Conservation (phyloP, 1,284 basidiomycete species). For the Mycena citricolor region DNA sequence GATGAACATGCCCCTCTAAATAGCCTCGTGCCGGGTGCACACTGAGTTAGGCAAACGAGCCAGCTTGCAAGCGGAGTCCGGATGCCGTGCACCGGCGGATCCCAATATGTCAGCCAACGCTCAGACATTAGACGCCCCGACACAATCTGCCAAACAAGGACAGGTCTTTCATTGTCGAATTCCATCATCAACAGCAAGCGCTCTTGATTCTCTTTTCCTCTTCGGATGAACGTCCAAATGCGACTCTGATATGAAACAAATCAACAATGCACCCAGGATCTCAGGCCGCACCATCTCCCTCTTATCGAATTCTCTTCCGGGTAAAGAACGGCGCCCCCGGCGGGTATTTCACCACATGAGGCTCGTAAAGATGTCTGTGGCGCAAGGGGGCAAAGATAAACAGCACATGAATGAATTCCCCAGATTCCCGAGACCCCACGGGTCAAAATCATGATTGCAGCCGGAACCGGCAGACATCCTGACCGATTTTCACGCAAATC, state of each 20-base stretch:
- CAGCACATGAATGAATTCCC: too few relatives aligned
- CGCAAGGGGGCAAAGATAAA: too few relatives aligned
- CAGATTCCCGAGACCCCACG: too few relatives aligned
- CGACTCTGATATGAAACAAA: too few relatives aligned
- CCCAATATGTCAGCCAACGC: constrained; percentile 13
- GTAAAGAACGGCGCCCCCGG: too few relatives aligned
- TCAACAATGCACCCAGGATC: too few relatives aligned
- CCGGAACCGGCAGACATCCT: constrained; percentile 47
- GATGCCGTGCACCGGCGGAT: constrained; percentile 11
- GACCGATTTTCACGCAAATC: constrained; percentile 65
- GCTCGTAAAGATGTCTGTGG: too few relatives aligned
- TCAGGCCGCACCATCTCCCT: too few relatives aligned
- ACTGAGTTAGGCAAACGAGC: constrained; percentile 14
- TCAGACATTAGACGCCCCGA: constrained; percentile 12
- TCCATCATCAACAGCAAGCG: not conserved
- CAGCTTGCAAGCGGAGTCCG: constrained; percentile 13
- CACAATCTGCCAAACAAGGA: constrained; percentile 23
- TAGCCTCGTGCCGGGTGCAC: constrained; percentile 9
- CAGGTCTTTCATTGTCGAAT: not conserved
- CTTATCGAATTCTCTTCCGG: too few relatives aligned
- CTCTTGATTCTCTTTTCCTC: constrained; percentile 5
- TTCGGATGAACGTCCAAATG: too few relatives aligned
- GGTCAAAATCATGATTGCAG: too few relatives aligned
- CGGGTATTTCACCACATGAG: too few relatives aligned
- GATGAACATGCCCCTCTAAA: not conserved